Evolutionary conservation across 2,329 filamentous ascomycete species (phyloP), one percentile per base, ranked within the genome.

Genomic region (Botryosphaeria dothidea): DNA sequence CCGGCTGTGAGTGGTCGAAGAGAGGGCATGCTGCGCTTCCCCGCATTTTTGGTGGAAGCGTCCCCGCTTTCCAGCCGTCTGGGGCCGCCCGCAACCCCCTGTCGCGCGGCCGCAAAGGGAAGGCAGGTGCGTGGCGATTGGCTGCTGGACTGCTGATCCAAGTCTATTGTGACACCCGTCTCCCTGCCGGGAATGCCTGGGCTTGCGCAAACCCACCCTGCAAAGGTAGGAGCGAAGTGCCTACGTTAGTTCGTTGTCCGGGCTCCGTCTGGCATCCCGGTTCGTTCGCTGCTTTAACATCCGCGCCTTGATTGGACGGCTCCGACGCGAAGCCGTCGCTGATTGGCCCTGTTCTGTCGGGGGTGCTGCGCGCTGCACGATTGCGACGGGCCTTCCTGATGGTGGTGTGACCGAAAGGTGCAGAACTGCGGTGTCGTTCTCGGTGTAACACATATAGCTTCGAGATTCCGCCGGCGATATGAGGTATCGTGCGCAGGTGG

Each of bases 391-490:
- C 56, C 56, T 60, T 60, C 54, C 56, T 60, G 41, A 60, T 31
- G 56, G 41, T 60, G 56, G 56, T 60, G 56, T 60, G 56, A 60
- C 56, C 56, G 56, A 31, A 21, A 34, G 27, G 23, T 60, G 56
- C 56, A 36, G 54, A 58, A 46, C 19, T 46, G 56, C 27, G 25
- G 25, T 60, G 38, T 45, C 38, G 41, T 60, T 36, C 56, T 46
- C 56, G 38, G 41, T 60, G 56, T 60, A 60, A 60, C 56, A 60
- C 56, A 60, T 60, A 60, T 60, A 60, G 56, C 25, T 45, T 60
- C n/a, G 56, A 60, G 27, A n/a, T 31, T 9, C 38, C 38, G n/a
- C 27, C 38, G 54, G 36, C 36, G 8, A 45, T 27, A 43, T 45
- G 21, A 45, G 17, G 29, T 21, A 19, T 60, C 56, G 56, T 31